Evolutionary conservation across 106 monocot genomes (phyloP).

Genomic region (Dendrobium huoshanense): DNA sequence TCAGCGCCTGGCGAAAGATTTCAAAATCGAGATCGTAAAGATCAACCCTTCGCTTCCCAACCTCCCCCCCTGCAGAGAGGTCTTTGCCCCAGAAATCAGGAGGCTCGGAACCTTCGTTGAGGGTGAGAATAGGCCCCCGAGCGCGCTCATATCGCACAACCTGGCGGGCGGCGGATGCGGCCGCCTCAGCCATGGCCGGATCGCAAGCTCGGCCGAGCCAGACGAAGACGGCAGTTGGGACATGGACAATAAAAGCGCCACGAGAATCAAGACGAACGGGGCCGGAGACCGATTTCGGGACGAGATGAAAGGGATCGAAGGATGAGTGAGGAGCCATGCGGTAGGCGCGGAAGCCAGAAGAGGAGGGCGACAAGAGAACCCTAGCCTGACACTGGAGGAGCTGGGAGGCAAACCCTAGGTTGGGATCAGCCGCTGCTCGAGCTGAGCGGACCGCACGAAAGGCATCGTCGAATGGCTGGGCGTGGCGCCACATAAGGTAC

Average conservation of each 20-base stretch:
- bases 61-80: not conserved
- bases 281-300: slow-evolving; percentile 42
- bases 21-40: slow-evolving; percentile 74
- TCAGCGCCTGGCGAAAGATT: slow-evolving; percentile 46
- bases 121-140: slow-evolving; percentile 23
- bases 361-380: slow-evolving; percentile 17
- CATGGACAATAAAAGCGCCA: slow-evolving; percentile 63
- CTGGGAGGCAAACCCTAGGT: slow-evolving; percentile 76
- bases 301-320: slow-evolving; percentile 70
- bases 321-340: slow-evolving; percentile 55
- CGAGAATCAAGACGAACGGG: slow-evolving; percentile 46
- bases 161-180: slow-evolving; percentile 43
- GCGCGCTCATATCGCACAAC: slow-evolving; percentile 56
- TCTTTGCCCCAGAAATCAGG: slow-evolving; percentile 37
- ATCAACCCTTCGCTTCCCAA: slow-evolving; percentile 34
- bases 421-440: slow-evolving; percentile 54
- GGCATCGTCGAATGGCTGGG: slow-evolving; percentile 46
- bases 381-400: slow-evolving; percentile 57
- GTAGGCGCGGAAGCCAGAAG: slow-evolving; percentile 17
- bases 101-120: slow-evolving; percentile 50
- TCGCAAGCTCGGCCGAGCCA: slow-evolving; percentile 60
- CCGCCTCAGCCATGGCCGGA: slow-evolving; percentile 37
- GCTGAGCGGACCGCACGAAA: slow-evolving; percentile 46
- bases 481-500: slow-evolving; percentile 68
- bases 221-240: slow-evolving; percentile 36